Evolutionary conservation across 2,329 filamentous ascomycete genomes (phyloP), one percentile per base, ranked within the genome.

Genomic region (Akanthomyces muscarius): DNA sequence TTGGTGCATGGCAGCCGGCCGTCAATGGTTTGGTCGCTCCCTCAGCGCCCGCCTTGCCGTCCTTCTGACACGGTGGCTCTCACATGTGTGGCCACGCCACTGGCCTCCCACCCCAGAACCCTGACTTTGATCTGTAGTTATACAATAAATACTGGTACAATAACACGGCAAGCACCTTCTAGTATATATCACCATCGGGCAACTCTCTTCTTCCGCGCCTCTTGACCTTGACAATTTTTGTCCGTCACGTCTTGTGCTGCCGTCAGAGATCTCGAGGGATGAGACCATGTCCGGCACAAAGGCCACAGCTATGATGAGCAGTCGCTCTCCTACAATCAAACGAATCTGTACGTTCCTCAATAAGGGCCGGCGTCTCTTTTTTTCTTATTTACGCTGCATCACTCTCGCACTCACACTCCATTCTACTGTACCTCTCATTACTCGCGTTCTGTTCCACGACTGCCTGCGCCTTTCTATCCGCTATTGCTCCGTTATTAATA

Each of bases 261-360:
- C 25, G 11, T n/a, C 7, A n/a, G n/a, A 30, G 25, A 16, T 61
- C 5, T 30, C 10, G 28, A 23, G n/a, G 28, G 10, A 42, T 25
- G 53, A 52, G 28, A 64, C 38, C 25, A 65, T 62, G 44, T 36
- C 52, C 41, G 16, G 36, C 25, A 48, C 52, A 44, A 66, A 64
- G 33, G 51, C 45, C 18, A 53, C 63, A 23, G 28, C 65, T 65
- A 74, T 51, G 79, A 74, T 51, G 79, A 91, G 89, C 74, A 86
- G 88, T 69, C 92, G 91, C 73, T 92, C 89, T 66, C 90, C 91
- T 50, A 94, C 91, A 33, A 91, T 95, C 73, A 89, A 90, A 76
- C 90, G 91, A 73, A 95, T 96, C 74, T 82, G 89, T 91, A 81
- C 70, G 86, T 73, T 41, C 6, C 33, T n/a, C 21, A 7, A 36